Conservation (phyloP, 352 stramenopile species). For the Phytophthora multivora region DNA sequence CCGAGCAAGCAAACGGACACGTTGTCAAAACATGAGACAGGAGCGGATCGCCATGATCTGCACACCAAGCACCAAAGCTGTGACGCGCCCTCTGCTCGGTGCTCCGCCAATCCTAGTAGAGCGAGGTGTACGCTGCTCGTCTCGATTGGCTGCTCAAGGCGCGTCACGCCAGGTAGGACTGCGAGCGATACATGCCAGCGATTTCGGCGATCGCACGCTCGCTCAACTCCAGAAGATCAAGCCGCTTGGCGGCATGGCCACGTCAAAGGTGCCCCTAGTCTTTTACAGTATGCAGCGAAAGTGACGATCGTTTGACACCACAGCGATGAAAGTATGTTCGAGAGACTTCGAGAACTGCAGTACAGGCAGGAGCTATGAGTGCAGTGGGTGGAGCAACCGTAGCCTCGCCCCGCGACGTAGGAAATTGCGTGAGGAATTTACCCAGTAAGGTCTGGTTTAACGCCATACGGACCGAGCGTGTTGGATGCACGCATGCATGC, state of each 20-base stretch:
- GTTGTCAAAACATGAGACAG: slow-evolving; percentile 30
- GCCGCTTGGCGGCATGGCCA: slow-evolving; percentile 3
- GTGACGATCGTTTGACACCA: neutral
- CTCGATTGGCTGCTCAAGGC: slow-evolving; percentile 4
- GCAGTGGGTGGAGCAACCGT: no score
- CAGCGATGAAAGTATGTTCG: neutral
- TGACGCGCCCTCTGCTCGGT: slow-evolving; percentile 6
- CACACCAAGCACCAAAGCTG: slow-evolving; percentile 27
- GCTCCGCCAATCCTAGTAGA: slow-evolving; percentile 9
- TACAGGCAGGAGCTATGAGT: neutral
- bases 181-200: neutral
- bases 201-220: slow-evolving; percentile 27
- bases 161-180: slow-evolving; percentile 17
- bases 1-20: slow-evolving; percentile 10
- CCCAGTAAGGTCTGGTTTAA: slow-evolving; percentile 13
- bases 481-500: slow-evolving; percentile 20
- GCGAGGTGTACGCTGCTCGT: neutral
- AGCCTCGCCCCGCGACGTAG: no score
- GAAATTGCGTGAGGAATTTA: neutral
- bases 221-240: neutral
- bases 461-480: slow-evolving; percentile 1
- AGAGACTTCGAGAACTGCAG: slow-evolving; percentile 5
- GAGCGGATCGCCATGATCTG: slow-evolving; percentile 9
- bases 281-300: neutral
- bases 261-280: neutral